Conservation (phyloP, 768 basidiomycete species). For the Crepidotus variabilis region DNA sequence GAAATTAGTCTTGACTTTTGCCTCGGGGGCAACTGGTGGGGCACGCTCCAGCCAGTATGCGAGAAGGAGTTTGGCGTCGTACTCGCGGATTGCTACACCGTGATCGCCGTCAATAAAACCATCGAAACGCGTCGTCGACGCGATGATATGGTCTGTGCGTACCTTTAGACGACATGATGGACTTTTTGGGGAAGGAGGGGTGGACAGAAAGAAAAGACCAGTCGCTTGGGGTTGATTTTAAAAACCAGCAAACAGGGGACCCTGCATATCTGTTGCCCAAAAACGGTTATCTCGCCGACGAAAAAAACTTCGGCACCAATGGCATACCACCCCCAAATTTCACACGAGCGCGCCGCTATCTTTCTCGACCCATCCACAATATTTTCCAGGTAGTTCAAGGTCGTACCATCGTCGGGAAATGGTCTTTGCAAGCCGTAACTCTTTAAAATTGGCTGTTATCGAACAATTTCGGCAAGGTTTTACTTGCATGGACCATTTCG, state of each 20-base stretch:
- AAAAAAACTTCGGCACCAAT: constrained; percentile 8
- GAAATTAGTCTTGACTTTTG: constrained; percentile 52
- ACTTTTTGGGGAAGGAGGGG: constrained; percentile 14
- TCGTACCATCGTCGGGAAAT: neutral
- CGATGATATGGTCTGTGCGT: constrained; percentile 5
- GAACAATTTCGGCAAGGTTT: neutral
- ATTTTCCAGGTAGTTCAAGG: neutral
- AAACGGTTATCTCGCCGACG: constrained; percentile 12
- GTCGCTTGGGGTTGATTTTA: constrained; percentile 18
- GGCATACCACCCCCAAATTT: constrained; percentile 23
- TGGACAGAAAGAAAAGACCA: constrained; percentile 14
- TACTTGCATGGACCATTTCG: neutral
- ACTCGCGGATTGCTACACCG: constrained; percentile 76
- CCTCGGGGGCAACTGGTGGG: constrained; percentile 68
- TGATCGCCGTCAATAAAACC: constrained; percentile 5
- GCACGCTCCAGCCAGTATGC: constrained; percentile 97
- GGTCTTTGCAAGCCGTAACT: neutral
- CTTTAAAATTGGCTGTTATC: neutral
- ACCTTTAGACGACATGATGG: constrained; percentile 47
- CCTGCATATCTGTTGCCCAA: constrained; percentile 19
- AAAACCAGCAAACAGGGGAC: constrained; percentile 17
- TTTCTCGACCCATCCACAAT: constrained; percentile 14
- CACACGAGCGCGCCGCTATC: constrained; percentile 19
- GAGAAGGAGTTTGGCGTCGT: constrained; percentile 96
- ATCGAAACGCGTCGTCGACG: constrained; percentile 5